phyloP scores from a whole-genome alignment of 176 grass and related monocot species.

The Pontederia paniculata region DNA sequence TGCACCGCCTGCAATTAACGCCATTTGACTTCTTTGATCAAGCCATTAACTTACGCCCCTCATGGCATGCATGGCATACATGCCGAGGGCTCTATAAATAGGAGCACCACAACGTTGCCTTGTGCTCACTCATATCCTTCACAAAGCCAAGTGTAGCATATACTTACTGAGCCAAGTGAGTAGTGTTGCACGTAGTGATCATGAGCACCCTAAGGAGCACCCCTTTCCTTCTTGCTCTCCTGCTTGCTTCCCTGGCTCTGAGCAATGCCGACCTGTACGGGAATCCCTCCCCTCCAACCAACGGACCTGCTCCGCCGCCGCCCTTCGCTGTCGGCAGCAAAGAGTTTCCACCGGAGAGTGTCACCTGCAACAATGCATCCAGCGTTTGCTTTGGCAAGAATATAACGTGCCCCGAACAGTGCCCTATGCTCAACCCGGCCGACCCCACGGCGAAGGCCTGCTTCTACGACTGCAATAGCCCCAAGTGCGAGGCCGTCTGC shows the following conservation, averaged over 20 bases:
- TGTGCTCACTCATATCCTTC: too few relatives aligned
- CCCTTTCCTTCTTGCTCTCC: background rate
- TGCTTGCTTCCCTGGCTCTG: background rate
- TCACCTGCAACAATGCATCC: background rate
- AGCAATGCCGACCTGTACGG: background rate
- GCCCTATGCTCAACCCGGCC: constrained; percentile 17
- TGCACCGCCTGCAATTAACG: constrained; percentile 7
- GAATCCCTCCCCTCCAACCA: background rate
- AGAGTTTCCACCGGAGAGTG: background rate
- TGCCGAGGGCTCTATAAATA: background rate
- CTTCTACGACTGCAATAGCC: constrained; percentile 25
- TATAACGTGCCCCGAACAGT: constrained; percentile 22
- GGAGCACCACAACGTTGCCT: too few relatives aligned
- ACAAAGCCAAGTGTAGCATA: background rate
- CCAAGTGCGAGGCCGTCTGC: constrained; percentile 25
- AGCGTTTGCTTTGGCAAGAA: constrained; percentile 11
- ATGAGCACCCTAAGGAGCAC: background rate
- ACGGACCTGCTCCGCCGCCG: background rate
- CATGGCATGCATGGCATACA: background rate
- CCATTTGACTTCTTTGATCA: background rate
- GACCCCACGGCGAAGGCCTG: constrained; percentile 21
- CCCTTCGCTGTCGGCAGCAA: background rate
- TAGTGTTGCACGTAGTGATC: background rate
- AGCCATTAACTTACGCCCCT: background rate
- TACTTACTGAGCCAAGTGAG: background rate